Base-by-base conservation (phyloP, 768 basidiomycete genomes). In the Phanerochaete sordida region DNA sequence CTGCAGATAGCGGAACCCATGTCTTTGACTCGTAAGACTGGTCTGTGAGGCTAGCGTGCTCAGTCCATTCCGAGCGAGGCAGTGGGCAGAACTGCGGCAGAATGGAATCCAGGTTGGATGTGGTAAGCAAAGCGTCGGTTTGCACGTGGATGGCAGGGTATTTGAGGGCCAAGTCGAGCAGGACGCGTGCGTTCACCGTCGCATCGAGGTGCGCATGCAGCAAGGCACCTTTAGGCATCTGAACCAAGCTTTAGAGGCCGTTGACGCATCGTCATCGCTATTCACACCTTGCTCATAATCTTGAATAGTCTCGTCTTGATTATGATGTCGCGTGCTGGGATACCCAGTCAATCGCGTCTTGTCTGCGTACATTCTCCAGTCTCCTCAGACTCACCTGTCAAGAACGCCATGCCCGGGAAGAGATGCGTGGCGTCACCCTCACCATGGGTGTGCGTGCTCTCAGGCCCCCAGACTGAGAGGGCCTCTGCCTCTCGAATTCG, bases 161-260 rank as follows among this genome's bases (percentile, higher is more conserved):
- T 54, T 81, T 70, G 26, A 86, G 69, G 1, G 86, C 88, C 12
- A 85, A 73, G 19, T 76, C 68, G 15, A 88, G 73, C 5, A 91
- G 74, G 24, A 76, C 74, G 21, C 74, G 66, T 0, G 77, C 78
- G 55, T 87, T 82, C 24, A 89, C 86, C 0, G 84, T 88, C 21
- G 88, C 85, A 65, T 89, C 88, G n/a, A 92, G 75, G 68, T 92
- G 90, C 0, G 78, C 83, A 64, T 92, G 90, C 15, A 93, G 75
- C 3, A 92, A 76, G 0, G 81, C 88, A 43, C 90, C 91, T 72
- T 91, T 92, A 1, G 90, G 90, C 87, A 92, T 90, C 87, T 88
- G 27, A 28, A 15, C 54, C 35, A 2, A 33, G 44, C 16, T 47
- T 43, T 35, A 56, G 50, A 39, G 24, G 21, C n/a, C n/a, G n/a